Conservation (phyloP, 1,139 yeast species). For the Starmera stellimalicola region DNA sequence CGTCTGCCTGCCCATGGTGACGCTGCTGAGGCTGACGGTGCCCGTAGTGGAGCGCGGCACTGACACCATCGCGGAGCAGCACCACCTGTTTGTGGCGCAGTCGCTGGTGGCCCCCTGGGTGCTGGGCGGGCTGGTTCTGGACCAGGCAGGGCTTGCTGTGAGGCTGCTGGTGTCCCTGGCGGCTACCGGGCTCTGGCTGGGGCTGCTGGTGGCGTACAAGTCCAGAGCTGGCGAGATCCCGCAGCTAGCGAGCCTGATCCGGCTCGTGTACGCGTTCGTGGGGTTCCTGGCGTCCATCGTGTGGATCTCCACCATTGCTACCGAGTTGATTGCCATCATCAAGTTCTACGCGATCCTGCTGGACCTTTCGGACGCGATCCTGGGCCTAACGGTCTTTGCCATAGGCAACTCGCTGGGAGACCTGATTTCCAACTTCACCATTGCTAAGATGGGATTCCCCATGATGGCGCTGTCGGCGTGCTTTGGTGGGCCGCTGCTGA, state of each 20-base stretch:
- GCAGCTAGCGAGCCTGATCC: neutral
- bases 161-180: neutral
- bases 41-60: conserved; percentile 32
- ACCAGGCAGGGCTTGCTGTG: conserved; percentile 4
- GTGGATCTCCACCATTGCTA: conserved; percentile 73
- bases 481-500: conserved; percentile 82
- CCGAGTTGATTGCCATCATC: conserved; percentile 62
- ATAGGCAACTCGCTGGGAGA: conserved; percentile 91
- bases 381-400: conserved; percentile 84
- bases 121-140: conserved; percentile 12
- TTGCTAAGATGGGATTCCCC: conserved; percentile 81
- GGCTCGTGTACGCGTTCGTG: conserved; percentile 26
- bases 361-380: conserved; percentile 64
- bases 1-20: conserved; percentile 34
- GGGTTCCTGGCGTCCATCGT: conserved; percentile 65
- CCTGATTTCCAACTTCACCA: conserved; percentile 72
- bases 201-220: neutral
- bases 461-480: conserved; percentile 93
- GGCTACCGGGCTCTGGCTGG: neutral
- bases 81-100: conserved; percentile 12
- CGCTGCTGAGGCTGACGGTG: conserved; percentile 35
- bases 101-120: conserved; percentile 14
- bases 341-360: conserved; percentile 53
- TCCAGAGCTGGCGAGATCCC: too few relatives aligned
- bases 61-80: conserved; percentile 4